Base-by-base conservation (phyloP, 179 eudicot genomes). In the Beta corolliflora region DNA sequence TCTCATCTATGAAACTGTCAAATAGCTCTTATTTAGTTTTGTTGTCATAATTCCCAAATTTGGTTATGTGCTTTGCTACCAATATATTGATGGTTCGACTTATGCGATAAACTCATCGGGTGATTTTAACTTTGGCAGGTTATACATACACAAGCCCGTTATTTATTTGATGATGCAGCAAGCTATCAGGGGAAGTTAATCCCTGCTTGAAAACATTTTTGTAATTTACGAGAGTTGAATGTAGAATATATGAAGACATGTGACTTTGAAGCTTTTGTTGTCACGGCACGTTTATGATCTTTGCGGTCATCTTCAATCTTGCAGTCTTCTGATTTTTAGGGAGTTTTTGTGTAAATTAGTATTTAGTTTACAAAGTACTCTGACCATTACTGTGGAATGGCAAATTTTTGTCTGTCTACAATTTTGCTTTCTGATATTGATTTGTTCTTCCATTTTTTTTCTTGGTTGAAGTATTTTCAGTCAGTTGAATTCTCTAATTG, bases 91-190 rank as follows among this genome's bases (percentile, higher is more conserved):
- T 25, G 29, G 29, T 25, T 25, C 1, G 29, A 25, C 29, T 25
- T 25, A 25, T 25, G 29, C 29, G 29, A 25, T 25, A 25, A 25
- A 25, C 29, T 25, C 29, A 25, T 25, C 29, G 29, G 29, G 29
- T 25, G 25, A 45, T 63, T 63, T 48, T 15, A 77, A 46, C 55
- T 48, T 18, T 15, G 9, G 71, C 79, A 77, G 79, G 79, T 46
- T 77, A 36, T 36, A 36, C 52, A 48, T 48, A 9, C 9, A 48
- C 52, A 48, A 48, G 52, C 3, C 63, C n/a, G 19, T 5, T 58
- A 14, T 58, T 63, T 10, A 21, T 44, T 46, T 63, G 69, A 77
- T 46, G 71, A 45, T 76, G 52, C 44, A 21, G 48, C 16, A 13
- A 76, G 58, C 59, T 23, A 44, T 9, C 25, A 36, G 52, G 63